Evolutionary conservation across 129 eudicot genomes (phyloP).

Genomic region (Helianthus annuus): HanXRQr2.0-SUNRISE NC_035444.2:10133529-10134028

Average conservation of each 20-base stretch:
- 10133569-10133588: conserved; percentile 29
- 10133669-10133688: conserved; percentile 36
- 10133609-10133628: conserved; percentile 25
- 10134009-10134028: not conserved
- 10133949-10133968: not conserved
- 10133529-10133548: conserved; percentile 32
- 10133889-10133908: no score
- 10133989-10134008: no score
- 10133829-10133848: not conserved
- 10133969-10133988: no score
- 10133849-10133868: not conserved
- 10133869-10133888: not conserved
- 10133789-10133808: not conserved
- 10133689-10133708: conserved; percentile 23
- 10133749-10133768: not conserved
- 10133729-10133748: not conserved
- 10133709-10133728: not conserved
- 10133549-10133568: conserved; percentile 39
- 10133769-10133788: not conserved
- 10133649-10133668: conserved; percentile 21
- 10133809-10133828: not conserved
- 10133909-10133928: not conserved
- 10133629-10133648: conserved; percentile 23
- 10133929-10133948: not conserved
- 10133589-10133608: conserved; percentile 37